These are phyloP conservation scores for Diaporthe sp. DNA, from an alignment of 2,329 filamentous ascomycete species.

Conservation along the genomic window DNA sequence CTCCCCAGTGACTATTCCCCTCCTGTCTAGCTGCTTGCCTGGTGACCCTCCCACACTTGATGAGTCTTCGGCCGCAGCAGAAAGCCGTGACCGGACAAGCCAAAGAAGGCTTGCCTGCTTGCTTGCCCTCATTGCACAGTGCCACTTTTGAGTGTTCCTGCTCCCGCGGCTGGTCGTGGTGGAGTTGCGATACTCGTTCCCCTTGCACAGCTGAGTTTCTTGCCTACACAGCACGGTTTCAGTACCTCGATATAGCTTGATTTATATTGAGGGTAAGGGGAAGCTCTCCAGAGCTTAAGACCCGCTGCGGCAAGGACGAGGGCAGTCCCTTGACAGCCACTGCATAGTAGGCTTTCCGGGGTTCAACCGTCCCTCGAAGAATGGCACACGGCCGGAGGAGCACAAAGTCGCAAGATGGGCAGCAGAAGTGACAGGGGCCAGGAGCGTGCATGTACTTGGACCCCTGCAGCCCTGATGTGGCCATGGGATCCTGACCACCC, in stretches of 20 bases:
- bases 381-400: not conserved
- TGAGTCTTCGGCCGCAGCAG: constrained; percentile 36
- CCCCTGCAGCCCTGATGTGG: constrained; percentile 27
- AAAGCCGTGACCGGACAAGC: constrained; percentile 10
- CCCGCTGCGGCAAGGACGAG: constrained; percentile 20
- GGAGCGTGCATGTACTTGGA: constrained; percentile 14
- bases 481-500: constrained; percentile 39
- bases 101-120: not conserved
- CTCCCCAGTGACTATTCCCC: constrained; percentile 34
- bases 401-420: constrained; percentile 17
- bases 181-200: constrained; percentile 13
- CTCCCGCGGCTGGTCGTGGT: not conserved
- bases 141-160: not conserved
- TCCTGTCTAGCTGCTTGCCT: constrained; percentile 31
- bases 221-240: not conserved
- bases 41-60: constrained; percentile 32
- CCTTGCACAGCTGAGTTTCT: constrained; percentile 18
- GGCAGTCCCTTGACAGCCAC: not conserved
- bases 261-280: constrained; percentile 1
- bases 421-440: constrained; percentile 22
- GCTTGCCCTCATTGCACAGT: constrained; percentile 15
- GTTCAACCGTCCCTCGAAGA: not conserved
- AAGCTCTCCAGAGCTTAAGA: not conserved
- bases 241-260: constrained; percentile 23
- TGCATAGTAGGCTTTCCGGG: not conserved